Evolutionary conservation across 1,284 basidiomycete species (phyloP).

Genomic region (Cryptococcus amylolentus): DNA sequence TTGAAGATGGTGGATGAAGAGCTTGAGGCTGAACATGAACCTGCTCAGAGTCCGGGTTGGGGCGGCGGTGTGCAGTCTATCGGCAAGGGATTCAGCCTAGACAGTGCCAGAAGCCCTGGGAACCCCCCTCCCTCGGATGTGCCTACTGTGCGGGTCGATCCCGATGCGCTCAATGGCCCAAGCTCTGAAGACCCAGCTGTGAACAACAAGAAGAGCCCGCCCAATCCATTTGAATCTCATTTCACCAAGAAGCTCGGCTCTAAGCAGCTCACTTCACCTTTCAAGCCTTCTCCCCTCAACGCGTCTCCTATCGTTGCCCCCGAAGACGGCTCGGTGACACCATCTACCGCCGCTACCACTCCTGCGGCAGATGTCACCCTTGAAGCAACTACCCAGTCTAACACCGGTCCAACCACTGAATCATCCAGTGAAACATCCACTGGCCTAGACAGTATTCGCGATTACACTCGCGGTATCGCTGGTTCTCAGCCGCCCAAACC

Average conservation of each 20-base stretch:
- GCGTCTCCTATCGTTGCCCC: constrained; percentile 24
- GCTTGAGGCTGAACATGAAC: constrained; percentile 21
- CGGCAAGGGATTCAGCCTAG: constrained; percentile 22
- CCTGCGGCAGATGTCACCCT: constrained; percentile 11
- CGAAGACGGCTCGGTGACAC: constrained; percentile 9
- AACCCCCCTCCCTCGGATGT: too few species aligned
- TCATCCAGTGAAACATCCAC: not conserved
- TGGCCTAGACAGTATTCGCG: constrained; percentile 21
- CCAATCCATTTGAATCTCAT: constrained; percentile 12
- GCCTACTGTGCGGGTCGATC: constrained; percentile 8
- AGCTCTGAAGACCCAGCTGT: constrained; percentile 10
- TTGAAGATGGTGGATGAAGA: constrained; percentile 45
- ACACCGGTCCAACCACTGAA: not conserved
- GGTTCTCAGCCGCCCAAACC: constrained; percentile 5
- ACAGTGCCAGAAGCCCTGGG: constrained; percentile 5
- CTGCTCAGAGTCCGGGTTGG: constrained; percentile 23
- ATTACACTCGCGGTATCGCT: constrained; percentile 26
- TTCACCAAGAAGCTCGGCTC: constrained; percentile 11
- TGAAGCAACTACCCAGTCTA: not conserved
- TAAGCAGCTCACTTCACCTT: constrained; percentile 12
- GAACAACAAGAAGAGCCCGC: not conserved
- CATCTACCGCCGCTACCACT: constrained; percentile 14
- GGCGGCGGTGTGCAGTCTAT: constrained; percentile 30
- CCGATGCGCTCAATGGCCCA: constrained; percentile 4
- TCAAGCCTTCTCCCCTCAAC: constrained; percentile 35